A percentile compares a stretch with the other conserved stretches of the same genome.
phyloP scores from a whole-genome alignment of 2,329 filamentous ascomycete species.

The Hawksworthiomyces lignivorus region DNA sequence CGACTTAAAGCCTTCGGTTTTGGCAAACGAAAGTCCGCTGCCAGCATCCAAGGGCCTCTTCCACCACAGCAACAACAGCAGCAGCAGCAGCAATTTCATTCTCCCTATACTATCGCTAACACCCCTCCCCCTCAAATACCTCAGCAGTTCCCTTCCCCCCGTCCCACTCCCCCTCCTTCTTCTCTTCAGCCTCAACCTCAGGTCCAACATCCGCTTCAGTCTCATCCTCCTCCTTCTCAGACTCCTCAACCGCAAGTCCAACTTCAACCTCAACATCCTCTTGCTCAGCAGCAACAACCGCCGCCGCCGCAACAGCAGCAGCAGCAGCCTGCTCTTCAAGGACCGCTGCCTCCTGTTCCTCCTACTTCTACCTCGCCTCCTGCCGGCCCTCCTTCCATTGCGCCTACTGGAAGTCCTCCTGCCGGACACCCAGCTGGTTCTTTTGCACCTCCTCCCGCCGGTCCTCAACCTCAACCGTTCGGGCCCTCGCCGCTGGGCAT shows the following conservation, averaged over 20 bases:
- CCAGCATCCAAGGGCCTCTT: conserved; percentile 43
- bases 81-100: conserved; percentile 4
- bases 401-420: conserved; percentile 27
- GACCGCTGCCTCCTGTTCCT: conserved; percentile 4
- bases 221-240: conserved; percentile 15
- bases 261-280: no score
- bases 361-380: conserved; percentile 20
- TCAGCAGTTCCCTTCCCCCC: conserved; percentile 33
- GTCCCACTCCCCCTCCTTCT: conserved; percentile 10
- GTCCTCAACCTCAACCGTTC: conserved; percentile 5
- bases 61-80: conserved; percentile 24
- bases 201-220: conserved; percentile 12
- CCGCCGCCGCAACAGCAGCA: conserved; percentile 17
- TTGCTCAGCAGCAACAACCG: conserved; percentile 1
- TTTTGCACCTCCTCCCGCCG: conserved; percentile 7
- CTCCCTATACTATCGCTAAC: conserved; percentile 12
- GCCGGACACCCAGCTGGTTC: conserved; percentile 6
- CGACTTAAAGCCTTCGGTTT: conserved; percentile 74
- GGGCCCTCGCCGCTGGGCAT: conserved; percentile 11
- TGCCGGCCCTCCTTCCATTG: conserved; percentile 36
- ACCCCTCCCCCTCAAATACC: conserved; percentile 41
- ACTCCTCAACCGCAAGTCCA: conserved; percentile 14
- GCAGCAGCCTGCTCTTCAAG: conserved; percentile 20
- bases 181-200: conserved; percentile 3
- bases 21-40: conserved; percentile 68